These are phyloP conservation scores for Fraxinus albicans DNA, from an alignment of 305 asterid species.

Conservation along the genomic window DNA sequence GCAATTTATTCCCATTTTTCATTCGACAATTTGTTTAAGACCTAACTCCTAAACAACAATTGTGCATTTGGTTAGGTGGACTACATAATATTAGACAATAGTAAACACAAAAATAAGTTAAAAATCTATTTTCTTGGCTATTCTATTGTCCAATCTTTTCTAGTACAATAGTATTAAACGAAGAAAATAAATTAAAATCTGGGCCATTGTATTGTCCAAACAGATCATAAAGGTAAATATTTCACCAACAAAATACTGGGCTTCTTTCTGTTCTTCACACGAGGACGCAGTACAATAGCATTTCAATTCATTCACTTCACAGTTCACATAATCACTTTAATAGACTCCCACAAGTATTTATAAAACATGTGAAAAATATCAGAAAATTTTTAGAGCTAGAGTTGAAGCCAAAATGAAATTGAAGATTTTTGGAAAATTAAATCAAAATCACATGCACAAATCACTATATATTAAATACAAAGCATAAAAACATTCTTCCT, in stretches of 20 bases:
- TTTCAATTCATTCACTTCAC: background rate
- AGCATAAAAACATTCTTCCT: background rate
- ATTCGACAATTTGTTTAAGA: background rate
- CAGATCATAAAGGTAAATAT: background rate
- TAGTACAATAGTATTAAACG: background rate
- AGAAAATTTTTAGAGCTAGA: background rate
- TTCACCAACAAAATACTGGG: background rate
- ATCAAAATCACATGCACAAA: background rate
- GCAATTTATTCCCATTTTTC: background rate
- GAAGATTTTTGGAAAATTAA: background rate
- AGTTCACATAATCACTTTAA: background rate
- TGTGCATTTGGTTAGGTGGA: background rate
- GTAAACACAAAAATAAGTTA: background rate
- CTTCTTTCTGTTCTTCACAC: background rate
- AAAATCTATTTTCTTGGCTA: background rate
- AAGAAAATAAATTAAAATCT: background rate
- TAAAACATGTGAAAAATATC: background rate
- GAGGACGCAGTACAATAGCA: background rate
- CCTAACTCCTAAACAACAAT: background rate
- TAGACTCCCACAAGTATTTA: background rate
- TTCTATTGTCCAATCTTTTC: background rate
- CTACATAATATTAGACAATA: background rate
- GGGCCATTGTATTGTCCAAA: background rate
- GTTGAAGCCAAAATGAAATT: background rate
- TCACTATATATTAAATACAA: background rate